Evolutionary conservation across 2,329 filamentous ascomycete genomes (phyloP).

Genomic region (Colletotrichum chlorophyti): DNA sequence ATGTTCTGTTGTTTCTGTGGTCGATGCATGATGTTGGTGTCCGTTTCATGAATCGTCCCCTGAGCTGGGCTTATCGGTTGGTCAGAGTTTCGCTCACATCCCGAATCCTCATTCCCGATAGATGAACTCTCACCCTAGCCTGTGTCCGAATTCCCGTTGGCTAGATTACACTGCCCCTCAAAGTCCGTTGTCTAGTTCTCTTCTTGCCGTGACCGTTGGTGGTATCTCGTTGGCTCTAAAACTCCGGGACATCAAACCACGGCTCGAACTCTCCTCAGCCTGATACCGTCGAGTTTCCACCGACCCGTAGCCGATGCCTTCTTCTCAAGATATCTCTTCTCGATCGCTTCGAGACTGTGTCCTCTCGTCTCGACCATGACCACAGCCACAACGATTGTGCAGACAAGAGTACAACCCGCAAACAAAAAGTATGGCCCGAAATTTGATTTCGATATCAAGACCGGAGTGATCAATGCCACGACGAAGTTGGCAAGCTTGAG

Average conservation of each 20-base stretch:
- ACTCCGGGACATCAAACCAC: background rate
- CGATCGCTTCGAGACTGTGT: constrained; percentile 48
- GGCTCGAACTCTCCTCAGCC: background rate
- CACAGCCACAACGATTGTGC: constrained; percentile 42
- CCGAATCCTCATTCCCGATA: too few relatives aligned
- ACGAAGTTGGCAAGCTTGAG: constrained; percentile 49
- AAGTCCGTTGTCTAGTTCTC: too few relatives aligned
- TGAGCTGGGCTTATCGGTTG: too few relatives aligned
- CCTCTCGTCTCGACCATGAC: constrained; percentile 53
- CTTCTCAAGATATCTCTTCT: constrained; percentile 29
- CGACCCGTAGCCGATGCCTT: background rate
- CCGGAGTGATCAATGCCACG: constrained; percentile 51
- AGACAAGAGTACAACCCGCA: constrained; percentile 45
- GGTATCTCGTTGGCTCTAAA: too few relatives aligned
- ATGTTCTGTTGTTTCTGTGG: too few relatives aligned
- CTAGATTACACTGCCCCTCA: too few relatives aligned
- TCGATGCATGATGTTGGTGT: too few relatives aligned
- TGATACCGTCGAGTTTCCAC: background rate
- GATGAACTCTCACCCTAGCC: background rate
- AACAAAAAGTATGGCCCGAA: constrained; percentile 55
- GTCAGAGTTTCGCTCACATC: too few relatives aligned
- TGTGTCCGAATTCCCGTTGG: too few relatives aligned
- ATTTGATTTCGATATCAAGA: constrained; percentile 44
- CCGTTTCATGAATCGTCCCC: too few relatives aligned
- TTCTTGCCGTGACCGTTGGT: too few relatives aligned